Conservation (phyloP, 352 stramenopile genomes). For the Phytophthora hibernalis region DNA sequence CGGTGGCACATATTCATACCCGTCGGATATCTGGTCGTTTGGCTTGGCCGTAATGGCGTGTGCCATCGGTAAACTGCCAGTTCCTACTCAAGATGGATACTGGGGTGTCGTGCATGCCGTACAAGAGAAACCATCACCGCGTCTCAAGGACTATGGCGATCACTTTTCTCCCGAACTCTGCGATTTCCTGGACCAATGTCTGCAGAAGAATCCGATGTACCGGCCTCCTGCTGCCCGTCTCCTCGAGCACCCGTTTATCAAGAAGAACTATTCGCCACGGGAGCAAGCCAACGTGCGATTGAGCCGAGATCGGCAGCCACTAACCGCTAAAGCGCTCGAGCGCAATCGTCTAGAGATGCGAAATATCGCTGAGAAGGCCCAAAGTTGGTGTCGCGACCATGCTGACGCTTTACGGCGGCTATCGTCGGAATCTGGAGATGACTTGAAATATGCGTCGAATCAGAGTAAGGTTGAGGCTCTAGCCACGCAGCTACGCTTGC, state of each 20-base stretch:
- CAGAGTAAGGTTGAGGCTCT: slow-evolving; percentile 48
- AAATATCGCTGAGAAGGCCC: slow-evolving; percentile 56
- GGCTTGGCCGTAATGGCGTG: slow-evolving; percentile 85
- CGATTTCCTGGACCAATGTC: slow-evolving; percentile 81
- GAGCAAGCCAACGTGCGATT: slow-evolving; percentile 34
- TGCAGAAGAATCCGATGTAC: slow-evolving; percentile 80
- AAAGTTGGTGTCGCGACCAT: slow-evolving; percentile 65
- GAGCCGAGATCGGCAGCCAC: slow-evolving; percentile 32
- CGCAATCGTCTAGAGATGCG: slow-evolving; percentile 52
- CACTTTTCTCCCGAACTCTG: slow-evolving; percentile 74
- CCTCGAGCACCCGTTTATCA: slow-evolving; percentile 78
- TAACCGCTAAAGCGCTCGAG: slow-evolving; percentile 24
- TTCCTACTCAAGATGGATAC: slow-evolving; percentile 87
- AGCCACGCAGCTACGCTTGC: slow-evolving; percentile 58
- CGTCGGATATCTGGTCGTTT: slow-evolving; percentile 88
- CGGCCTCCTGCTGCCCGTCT: slow-evolving; percentile 59
- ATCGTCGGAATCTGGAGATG: slow-evolving; percentile 9
- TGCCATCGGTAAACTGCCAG: slow-evolving; percentile 86
- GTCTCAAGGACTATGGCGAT: slow-evolving; percentile 67
- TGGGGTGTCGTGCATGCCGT: slow-evolving; percentile 91
- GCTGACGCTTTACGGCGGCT: slow-evolving; percentile 42
- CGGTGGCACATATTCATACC: slow-evolving; percentile 90
- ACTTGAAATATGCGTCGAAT: slow-evolving; percentile 20
- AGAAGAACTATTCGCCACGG: slow-evolving; percentile 54
- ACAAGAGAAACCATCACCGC: slow-evolving; percentile 77